Evolutionary conservation across 805 yeast species (phyloP).

Genomic region (Wickerhamiella vanderwaltii): DNA sequence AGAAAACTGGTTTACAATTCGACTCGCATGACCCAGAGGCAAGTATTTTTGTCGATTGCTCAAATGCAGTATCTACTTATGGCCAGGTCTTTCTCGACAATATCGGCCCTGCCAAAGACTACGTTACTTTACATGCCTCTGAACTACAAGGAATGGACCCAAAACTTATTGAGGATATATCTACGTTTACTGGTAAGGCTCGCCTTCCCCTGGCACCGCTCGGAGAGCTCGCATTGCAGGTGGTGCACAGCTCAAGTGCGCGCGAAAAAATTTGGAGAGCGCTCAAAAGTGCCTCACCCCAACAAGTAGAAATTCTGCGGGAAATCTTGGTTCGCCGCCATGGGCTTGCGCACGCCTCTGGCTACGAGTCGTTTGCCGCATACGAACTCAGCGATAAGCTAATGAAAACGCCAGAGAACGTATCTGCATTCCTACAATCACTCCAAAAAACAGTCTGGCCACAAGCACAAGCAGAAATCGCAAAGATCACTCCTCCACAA

Average conservation of each 20-base stretch:
- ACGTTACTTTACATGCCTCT: constrained; percentile 17
- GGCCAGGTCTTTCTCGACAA: constrained; percentile 64
- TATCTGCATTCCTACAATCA: constrained; percentile 50
- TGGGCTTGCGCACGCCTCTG: constrained; percentile 58
- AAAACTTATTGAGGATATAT: constrained; percentile 21
- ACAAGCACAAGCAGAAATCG: constrained; percentile 49
- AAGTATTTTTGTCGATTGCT: constrained; percentile 49
- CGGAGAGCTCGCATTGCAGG: constrained; percentile 52
- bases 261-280: constrained; percentile 65
- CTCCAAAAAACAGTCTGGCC: constrained; percentile 41
- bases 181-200: constrained; percentile 26
- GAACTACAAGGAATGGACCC: constrained; percentile 28
- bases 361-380: constrained; percentile 55
- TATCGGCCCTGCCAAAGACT: constrained; percentile 28
- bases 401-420: constrained; percentile 75
- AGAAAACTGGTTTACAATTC: constrained; percentile 80
- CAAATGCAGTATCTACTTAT: constrained; percentile 65
- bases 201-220: constrained; percentile 50
- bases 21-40: constrained; percentile 42
- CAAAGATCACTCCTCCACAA: constrained; percentile 31
- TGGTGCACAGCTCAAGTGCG: constrained; percentile 42
- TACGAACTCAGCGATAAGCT: constrained; percentile 81
- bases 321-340: constrained; percentile 54
- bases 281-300: constrained; percentile 49
- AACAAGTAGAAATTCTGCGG: constrained; percentile 50